phyloP scores from a whole-genome alignment of 441 rosid species.

The Erodium trifolium region DNA sequence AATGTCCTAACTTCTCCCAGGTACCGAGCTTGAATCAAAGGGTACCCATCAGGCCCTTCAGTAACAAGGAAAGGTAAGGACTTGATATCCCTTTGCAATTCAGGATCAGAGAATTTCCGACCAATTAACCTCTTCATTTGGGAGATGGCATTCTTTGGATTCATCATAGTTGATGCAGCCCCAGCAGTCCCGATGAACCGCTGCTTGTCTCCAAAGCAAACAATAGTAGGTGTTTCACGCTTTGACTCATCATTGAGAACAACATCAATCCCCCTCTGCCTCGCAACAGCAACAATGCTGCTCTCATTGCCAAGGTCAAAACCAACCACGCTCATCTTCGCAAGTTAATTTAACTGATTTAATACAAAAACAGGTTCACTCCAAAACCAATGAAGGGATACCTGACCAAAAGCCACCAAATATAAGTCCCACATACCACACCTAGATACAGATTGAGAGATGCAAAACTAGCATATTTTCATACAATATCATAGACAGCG shows the following conservation, averaged over 20 bases:
- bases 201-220: slow-evolving; percentile 95
- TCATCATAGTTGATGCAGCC: slow-evolving; percentile 85
- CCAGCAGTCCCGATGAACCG: slow-evolving; percentile 95
- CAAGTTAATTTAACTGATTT: slow-evolving; percentile 2
- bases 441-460: neutral
- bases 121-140: slow-evolving; percentile 86
- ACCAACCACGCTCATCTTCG: slow-evolving; percentile 88
- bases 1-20: slow-evolving; percentile 67
- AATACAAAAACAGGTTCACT: slow-evolving; percentile 7
- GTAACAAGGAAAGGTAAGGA: slow-evolving; percentile 63
- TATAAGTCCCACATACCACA: neutral
- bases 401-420: neutral
- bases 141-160: slow-evolving; percentile 88
- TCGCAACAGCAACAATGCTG: slow-evolving; percentile 85
- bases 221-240: slow-evolving; percentile 95
- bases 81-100: slow-evolving; percentile 74
- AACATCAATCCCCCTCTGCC: slow-evolving; percentile 95
- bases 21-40: slow-evolving; percentile 72
- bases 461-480: neutral
- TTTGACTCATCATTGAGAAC: slow-evolving; percentile 96
- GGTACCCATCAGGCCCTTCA: slow-evolving; percentile 83
- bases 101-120: slow-evolving; percentile 81
- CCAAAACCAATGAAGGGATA: neutral
- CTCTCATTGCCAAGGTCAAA: slow-evolving; percentile 94
- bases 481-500: neutral